phyloP scores from a whole-genome alignment of 192 early-diverging fungal genomes.

The Jimgerdemannia lactiflua region DNA sequence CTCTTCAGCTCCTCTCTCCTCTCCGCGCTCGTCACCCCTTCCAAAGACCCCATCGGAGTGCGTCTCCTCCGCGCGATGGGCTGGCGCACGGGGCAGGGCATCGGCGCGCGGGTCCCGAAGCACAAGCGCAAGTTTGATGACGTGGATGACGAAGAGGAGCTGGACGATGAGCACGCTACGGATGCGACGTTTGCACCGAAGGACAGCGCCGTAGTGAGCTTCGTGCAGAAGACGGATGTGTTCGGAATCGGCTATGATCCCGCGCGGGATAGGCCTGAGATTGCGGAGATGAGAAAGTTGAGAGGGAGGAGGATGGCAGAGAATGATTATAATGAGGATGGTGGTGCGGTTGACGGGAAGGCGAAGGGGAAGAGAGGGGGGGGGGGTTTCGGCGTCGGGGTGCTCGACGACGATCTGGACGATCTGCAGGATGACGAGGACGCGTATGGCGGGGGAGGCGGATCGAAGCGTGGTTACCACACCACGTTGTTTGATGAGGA shows the following conservation, averaged over 20 bases:
- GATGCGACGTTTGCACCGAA: slow-evolving; percentile 63
- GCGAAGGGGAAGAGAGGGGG: neutral
- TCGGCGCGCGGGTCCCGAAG: slow-evolving; percentile 65
- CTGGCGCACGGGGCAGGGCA: slow-evolving; percentile 83
- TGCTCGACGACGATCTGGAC: slow-evolving; percentile 65
- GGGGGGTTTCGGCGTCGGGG: slow-evolving; percentile 61
- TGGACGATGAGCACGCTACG: slow-evolving; percentile 49
- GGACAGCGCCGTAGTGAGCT: slow-evolving; percentile 49
- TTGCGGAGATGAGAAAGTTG: slow-evolving; percentile 38
- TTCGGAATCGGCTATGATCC: slow-evolving; percentile 75
- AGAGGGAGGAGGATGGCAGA: slow-evolving; percentile 8
- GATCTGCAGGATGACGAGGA: slow-evolving; percentile 35
- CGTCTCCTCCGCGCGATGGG: slow-evolving; percentile 79
- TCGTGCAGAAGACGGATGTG: slow-evolving; percentile 48
- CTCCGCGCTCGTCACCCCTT: slow-evolving; percentile 59
- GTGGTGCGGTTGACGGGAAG: slow-evolving; percentile 2
- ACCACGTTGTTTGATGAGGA: neutral
- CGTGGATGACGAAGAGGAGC: slow-evolving; percentile 21
- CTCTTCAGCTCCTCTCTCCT: slow-evolving; percentile 37
- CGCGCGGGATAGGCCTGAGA: slow-evolving; percentile 59
- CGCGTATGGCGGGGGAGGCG: neutral
- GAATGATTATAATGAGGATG: slow-evolving; percentile 7
- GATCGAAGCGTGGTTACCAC: slow-evolving; percentile 2
- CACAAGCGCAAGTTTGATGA: slow-evolving; percentile 29
- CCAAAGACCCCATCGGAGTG: slow-evolving; percentile 55